Evolutionary conservation across 495 filamentous ascomycete genomes (phyloP), one percentile per base, ranked within the genome.

Genomic region (Pseudomonodictys pantanalensis): DNA sequence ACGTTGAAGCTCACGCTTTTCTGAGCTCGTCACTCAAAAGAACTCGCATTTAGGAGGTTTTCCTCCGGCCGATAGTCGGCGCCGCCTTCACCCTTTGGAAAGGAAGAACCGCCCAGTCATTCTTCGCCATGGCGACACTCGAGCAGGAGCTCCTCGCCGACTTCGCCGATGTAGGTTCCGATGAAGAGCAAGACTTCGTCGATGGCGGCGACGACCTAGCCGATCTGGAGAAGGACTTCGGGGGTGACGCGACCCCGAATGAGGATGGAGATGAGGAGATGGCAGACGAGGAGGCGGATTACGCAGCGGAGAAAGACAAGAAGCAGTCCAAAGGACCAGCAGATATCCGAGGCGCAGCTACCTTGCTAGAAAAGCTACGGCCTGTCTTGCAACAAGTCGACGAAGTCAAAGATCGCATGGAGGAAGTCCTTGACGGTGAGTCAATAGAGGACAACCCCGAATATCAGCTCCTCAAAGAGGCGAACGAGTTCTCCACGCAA

Each of bases 101-200:
- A 41, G 5, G 15, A 41, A 12, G 15, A n/a, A 18, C 38, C 15
- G 10, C 3, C 10, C 28, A 53, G 20, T 7, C 8, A 15, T 18
- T 12, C 12, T 24, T 11, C 50, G 39, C 32, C 47, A 91, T 91
- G 88, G 83, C 89, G 69, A 90, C 87, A 25, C 76, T 91, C 52
- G 88, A 85, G 43, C 88, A 91, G 59, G 89, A 93, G 67, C 77
- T 93, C 20, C 81, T 95, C 44, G 88, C 91, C 61, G 95, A 97
- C 72, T 96, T 97, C 63, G 92, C 43, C 38, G 89, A 85, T 58
- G 84, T 83, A 1, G 81, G 83, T 32, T 77, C 79, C 25, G 74
- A 64, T 25, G 64, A 45, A 26, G 68, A 49, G 38, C 38, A 41
- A 33, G 67, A 64, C 10, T 73, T 72, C 17, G 71, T 73, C 35